Base-by-base conservation (phyloP, 2,329 filamentous ascomycete species). In the Xylariaceae sp. region DNA sequence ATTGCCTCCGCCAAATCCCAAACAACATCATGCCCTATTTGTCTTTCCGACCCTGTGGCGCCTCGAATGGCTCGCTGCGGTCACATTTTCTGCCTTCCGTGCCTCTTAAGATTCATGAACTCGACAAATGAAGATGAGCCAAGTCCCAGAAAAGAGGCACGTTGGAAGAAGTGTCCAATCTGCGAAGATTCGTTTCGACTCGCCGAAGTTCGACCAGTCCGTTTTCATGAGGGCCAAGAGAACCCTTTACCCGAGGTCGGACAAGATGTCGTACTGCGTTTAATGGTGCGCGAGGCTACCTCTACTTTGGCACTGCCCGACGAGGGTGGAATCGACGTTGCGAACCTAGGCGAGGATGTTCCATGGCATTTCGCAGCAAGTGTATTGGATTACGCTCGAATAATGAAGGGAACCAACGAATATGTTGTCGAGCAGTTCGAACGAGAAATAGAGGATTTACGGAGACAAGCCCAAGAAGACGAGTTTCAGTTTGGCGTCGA, bases 41-140 rank as follows among this genome's bases (percentile, higher is more conserved):
- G 94, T 68, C 82, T 99, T 23, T 96, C 89, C 2, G 90, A 89
- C 50, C 94, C 94, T 1, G 91, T 96, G 15, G 94, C 94, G 6
- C 92, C 94, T 26, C 86, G 94, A 50, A 99, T 99, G 93, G 92
- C 94, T 35, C 93, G 88, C 68, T 99, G 94, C 67, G 94, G 94
- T 1, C 94, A 99, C 70, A 96, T 99, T 10, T 97, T 97, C 71
- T 99, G 94, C 69, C 77, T 97, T 27, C 87, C 94, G 5, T 99
- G 94, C 69, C 75, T 97, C 57, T 91, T 97, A 59, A 88, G 94
- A 43, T 99, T 95, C 70, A 97, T 99, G 91, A 90, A 96, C 64
- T 89, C 92, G 6, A 84, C 83, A 10, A 84, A 81, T 20, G 87
- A 89, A 51, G 87, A 89, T n/a, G 87, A 89, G 27, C 73, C 75